Evolutionary conservation across 306 rosid genomes (phyloP).

Genomic region (Trifolium fragiferum): DNA sequence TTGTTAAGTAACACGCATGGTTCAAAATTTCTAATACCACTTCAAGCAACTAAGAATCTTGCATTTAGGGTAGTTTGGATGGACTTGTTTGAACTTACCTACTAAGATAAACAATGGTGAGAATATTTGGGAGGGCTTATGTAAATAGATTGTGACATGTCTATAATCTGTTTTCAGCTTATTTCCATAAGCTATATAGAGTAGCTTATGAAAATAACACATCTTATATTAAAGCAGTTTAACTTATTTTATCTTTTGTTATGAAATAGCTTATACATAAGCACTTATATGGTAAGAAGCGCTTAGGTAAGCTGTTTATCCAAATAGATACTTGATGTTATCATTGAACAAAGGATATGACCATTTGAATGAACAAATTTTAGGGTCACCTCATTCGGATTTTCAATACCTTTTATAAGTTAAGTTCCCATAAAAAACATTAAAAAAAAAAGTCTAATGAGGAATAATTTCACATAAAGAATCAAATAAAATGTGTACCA

Average conservation of each 20-base stretch:
- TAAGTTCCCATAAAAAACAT: slow-evolving; percentile 14
- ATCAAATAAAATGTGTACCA: slow-evolving; percentile 57
- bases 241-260: neutral
- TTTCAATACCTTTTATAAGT: neutral
- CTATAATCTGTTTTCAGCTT: neutral
- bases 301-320: neutral
- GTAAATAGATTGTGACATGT: neutral
- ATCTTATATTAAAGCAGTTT: neutral
- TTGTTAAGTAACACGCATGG: neutral
- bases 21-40: neutral
- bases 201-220: neutral
- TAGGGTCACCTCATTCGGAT: neutral
- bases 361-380: slow-evolving; percentile 1
- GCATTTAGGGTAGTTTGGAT: neutral
- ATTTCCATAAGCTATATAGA: neutral
- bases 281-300: neutral
- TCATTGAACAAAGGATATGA: neutral
- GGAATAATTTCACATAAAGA: slow-evolving; percentile 22
- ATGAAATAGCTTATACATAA: neutral
- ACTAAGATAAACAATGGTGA: neutral
- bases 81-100: neutral
- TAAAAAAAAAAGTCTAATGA: slow-evolving; percentile 21
- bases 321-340: neutral
- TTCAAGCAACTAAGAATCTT: slow-evolving; percentile 18
- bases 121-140: neutral